phyloP scores from a whole-genome alignment of 495 filamentous ascomycete genomes.

The Aspergillus leporis region DNA sequence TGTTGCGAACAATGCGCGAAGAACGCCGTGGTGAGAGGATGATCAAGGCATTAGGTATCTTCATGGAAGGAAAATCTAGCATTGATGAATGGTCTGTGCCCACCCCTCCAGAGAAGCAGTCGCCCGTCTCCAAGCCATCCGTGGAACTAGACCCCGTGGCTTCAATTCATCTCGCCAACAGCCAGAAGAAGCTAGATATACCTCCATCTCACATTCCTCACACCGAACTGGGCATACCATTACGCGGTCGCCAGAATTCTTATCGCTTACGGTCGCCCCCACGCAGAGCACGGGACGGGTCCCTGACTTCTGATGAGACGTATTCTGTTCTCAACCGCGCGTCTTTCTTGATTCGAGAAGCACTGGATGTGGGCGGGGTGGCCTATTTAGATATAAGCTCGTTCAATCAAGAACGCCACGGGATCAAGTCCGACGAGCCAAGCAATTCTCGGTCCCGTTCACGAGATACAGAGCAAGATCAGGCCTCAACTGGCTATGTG shows the following conservation, averaged over 20 bases:
- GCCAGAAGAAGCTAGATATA: not conserved
- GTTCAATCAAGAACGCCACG: not conserved
- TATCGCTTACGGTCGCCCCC: not conserved
- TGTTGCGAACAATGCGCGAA: not conserved
- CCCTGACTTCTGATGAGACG: not conserved
- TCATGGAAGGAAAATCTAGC: not conserved
- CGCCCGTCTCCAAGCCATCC: not conserved
- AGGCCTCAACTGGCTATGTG: not conserved
- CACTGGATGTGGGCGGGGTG: not conserved
- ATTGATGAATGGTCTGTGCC: not conserved
- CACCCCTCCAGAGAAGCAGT: not conserved
- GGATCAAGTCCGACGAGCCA: not conserved
- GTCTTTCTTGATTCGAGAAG: not conserved
- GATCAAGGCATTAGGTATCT: not conserved
- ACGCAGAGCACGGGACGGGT: not conserved
- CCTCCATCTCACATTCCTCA: not conserved
- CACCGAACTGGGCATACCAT: not conserved
- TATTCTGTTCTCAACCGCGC: not conserved
- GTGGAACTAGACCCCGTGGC: not conserved
- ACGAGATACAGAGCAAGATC: not conserved
- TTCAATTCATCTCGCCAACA: not conserved
- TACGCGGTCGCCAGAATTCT: not conserved
- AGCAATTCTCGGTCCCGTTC: not conserved
- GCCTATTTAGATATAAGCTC: not conserved
- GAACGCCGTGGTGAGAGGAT: not conserved